phyloP scores from a whole-genome alignment of 2,329 filamentous ascomycete genomes.

The Exophiala calicioides region DNA sequence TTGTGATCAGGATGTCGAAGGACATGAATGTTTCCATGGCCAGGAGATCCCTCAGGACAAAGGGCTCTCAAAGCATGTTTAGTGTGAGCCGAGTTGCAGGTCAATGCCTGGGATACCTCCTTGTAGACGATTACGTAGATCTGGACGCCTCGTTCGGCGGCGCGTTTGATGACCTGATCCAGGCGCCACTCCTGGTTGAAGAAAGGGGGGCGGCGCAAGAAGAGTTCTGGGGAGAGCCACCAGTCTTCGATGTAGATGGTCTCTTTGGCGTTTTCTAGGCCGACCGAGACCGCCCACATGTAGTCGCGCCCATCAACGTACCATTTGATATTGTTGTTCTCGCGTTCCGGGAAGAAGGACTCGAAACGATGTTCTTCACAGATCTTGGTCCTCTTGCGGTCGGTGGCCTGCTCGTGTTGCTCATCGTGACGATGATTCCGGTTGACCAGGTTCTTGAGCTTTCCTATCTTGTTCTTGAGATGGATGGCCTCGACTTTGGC shows the following conservation, averaged over 20 bases:
- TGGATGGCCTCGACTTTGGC: constrained; percentile 57
- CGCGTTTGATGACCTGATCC: constrained; percentile 82
- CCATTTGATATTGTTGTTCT: constrained; percentile 90
- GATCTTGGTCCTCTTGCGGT: constrained; percentile 74
- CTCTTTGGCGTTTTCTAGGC: constrained; percentile 86
- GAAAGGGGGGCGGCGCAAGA: constrained; percentile 79
- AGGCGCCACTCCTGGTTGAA: constrained; percentile 82
- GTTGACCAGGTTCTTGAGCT: constrained; percentile 72
- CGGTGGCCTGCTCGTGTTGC: constrained; percentile 80
- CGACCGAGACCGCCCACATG: constrained; percentile 88
- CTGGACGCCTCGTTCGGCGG: constrained; percentile 88
- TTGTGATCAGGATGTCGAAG: constrained; percentile 96
- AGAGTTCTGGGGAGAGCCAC: constrained; percentile 78
- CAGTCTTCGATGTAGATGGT: constrained; percentile 95
- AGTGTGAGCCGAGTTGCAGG: constrained; percentile 90
- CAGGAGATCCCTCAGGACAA: constrained; percentile 77
- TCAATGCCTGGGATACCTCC: constrained; percentile 77
- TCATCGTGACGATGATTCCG: constrained; percentile 90
- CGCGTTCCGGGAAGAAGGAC: constrained; percentile 86
- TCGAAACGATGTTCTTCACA: constrained; percentile 76
- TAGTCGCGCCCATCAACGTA: constrained; percentile 96
- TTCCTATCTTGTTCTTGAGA: constrained; percentile 64
- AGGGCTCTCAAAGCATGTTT: constrained; percentile 80
- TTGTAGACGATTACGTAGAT: constrained; percentile 94
- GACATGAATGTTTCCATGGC: constrained; percentile 82